Evolutionary conservation across 176 grass and related monocot species (phyloP).

Genomic region (Triticum urartu): DNA sequence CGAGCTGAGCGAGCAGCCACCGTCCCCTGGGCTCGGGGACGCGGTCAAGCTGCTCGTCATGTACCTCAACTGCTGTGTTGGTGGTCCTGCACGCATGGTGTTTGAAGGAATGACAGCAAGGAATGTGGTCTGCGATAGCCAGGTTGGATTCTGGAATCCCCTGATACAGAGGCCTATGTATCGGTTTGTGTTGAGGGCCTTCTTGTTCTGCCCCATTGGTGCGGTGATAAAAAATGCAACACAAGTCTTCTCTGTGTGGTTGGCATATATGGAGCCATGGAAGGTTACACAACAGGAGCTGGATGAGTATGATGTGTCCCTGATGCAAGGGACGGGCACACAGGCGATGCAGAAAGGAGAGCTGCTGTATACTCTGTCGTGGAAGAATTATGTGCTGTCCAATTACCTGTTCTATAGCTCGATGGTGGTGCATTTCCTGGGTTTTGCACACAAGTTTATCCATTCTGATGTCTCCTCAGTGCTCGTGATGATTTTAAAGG

Average conservation of each 20-base stretch:
- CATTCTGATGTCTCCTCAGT: conserved; percentile 47
- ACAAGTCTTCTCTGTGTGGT: background rate
- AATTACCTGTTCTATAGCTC: conserved; percentile 94
- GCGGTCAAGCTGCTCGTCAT: background rate
- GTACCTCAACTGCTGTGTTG: background rate
- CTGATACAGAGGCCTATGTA: conserved; percentile 19
- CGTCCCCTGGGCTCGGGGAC: background rate
- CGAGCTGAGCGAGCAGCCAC: background rate
- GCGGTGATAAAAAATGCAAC: background rate
- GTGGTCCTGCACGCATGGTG: background rate
- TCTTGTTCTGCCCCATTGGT: background rate
- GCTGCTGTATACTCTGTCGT: background rate
- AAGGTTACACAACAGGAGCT: background rate
- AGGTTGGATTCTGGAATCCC: conserved; percentile 1
- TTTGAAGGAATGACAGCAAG: background rate
- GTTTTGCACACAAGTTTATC: conserved; percentile 89
- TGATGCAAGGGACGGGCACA: background rate
- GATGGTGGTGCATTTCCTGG: conserved; percentile 83
- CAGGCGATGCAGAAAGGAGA: background rate
- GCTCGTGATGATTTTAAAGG: conserved; percentile 37
- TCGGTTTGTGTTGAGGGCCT: background rate
- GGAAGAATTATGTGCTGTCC: conserved; percentile 69
- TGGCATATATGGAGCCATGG: conserved; percentile 3
- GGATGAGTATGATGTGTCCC: background rate
- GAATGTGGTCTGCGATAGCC: background rate